These are phyloP conservation scores for Curvularia hawaiiensis DNA, from an alignment of 2,329 filamentous ascomycete genomes.

Conservation along the genomic window DNA sequence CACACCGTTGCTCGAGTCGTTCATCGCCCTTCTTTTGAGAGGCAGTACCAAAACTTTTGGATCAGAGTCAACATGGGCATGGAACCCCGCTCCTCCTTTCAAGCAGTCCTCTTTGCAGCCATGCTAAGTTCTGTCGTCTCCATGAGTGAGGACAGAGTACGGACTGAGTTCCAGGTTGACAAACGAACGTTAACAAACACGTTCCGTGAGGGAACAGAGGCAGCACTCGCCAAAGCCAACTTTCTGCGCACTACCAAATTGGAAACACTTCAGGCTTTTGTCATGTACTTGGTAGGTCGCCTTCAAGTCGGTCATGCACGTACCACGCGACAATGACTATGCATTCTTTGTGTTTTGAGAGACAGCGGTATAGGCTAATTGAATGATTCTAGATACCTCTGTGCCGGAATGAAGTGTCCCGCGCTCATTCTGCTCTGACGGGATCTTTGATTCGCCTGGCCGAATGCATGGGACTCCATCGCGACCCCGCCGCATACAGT, in stretches of 20 bases:
- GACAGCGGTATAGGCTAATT: conserved; percentile 3
- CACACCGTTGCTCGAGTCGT: conserved; percentile 71
- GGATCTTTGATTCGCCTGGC: conserved; percentile 75
- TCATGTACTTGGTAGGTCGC: conserved; percentile 72
- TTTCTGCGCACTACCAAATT: conserved; percentile 73
- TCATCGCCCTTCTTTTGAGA: conserved; percentile 70
- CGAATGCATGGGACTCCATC: conserved; percentile 77
- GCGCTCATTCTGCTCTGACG: conserved; percentile 73
- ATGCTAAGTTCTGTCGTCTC: conserved; percentile 73
- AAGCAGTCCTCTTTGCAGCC: conserved; percentile 71
- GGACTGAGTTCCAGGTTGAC: conserved; percentile 60
- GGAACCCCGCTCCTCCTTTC: conserved; percentile 67
- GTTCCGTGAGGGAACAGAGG: conserved; percentile 64
- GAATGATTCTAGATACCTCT: conserved; percentile 63
- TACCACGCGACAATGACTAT: no score
- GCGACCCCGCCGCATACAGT: conserved; percentile 70
- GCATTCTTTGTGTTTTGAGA: neutral
- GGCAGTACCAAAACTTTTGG: conserved; percentile 70
- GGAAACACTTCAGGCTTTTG: conserved; percentile 77
- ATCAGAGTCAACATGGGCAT: conserved; percentile 61
- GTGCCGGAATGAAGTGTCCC: conserved; percentile 72
- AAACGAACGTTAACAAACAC: conserved; percentile 65
- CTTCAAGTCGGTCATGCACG: neutral
- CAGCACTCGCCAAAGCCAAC: conserved; percentile 69
- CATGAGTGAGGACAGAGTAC: conserved; percentile 61